Percentiles rank a stretch among this genome's conserved stretches.
phyloP scores from a whole-genome alignment of 208 protist genomes.

The Perkinsela sp. region DNA sequence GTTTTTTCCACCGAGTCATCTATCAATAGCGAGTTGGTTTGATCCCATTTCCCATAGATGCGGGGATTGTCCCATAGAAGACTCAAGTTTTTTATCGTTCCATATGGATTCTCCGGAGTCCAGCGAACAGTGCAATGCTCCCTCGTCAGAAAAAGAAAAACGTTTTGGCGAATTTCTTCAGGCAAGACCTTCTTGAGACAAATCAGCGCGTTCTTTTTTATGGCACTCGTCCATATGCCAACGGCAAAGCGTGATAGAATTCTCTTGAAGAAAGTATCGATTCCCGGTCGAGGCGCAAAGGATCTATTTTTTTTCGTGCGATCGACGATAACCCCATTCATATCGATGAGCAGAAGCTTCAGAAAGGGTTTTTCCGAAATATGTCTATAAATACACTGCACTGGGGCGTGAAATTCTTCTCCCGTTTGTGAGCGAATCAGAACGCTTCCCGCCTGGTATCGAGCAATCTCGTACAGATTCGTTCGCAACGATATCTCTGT shows the following conservation, averaged over 20 bases:
- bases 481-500: background rate
- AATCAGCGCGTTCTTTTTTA: constrained; percentile 26
- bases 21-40: background rate
- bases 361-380: background rate
- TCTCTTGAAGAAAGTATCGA: constrained; percentile 36
- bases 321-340: constrained; percentile 57
- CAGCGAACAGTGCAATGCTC: constrained; percentile 20
- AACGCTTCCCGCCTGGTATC: background rate
- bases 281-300: constrained; percentile 30
- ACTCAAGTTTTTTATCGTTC: constrained; percentile 53
- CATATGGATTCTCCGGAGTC: constrained; percentile 23
- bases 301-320: constrained; percentile 13
- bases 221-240: constrained; percentile 54
- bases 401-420: background rate
- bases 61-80: constrained; percentile 20
- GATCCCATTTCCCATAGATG: background rate
- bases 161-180: constrained; percentile 5
- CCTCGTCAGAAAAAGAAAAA: constrained; percentile 57
- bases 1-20: background rate
- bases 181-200: constrained; percentile 30
- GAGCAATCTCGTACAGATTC: background rate
- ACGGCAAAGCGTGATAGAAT: constrained; percentile 57
- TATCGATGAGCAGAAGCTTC: constrained; percentile 32
- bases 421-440: background rate
- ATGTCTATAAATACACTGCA: background rate